Conservation (phyloP, 2,329 filamentous ascomycete species). For the Cryphonectria japonica region DNA sequence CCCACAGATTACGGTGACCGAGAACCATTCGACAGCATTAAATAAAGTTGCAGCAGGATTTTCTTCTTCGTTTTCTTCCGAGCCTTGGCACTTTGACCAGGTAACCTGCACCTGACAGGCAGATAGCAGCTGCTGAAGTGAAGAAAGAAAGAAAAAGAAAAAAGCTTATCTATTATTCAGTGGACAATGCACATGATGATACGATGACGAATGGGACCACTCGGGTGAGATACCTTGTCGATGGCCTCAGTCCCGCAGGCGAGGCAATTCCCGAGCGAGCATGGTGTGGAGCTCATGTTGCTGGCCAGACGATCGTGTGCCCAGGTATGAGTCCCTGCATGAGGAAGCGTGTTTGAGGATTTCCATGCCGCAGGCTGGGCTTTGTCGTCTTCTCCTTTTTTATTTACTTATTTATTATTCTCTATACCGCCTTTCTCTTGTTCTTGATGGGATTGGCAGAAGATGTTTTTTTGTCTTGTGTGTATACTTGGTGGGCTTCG, state of each 20-base stretch:
- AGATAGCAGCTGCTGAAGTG: neutral
- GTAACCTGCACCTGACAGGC: neutral
- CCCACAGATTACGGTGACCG: neutral
- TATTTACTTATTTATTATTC: neutral
- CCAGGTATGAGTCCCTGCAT: slow-evolving; percentile 13
- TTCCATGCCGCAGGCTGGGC: slow-evolving; percentile 22
- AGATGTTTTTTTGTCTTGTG: no score
- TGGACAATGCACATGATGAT: neutral
- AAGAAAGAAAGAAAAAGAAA: no score
- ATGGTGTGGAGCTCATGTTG: neutral
- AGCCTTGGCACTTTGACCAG: neutral
- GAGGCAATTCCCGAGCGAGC: neutral
- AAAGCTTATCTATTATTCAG: neutral
- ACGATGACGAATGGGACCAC: neutral
- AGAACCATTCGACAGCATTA: neutral
- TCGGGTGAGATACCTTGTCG: neutral
- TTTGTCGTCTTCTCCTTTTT: neutral
- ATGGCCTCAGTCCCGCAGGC: no score
- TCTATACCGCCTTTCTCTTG: neutral
- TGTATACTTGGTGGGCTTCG: neutral
- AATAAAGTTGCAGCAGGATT: neutral
- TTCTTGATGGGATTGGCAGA: no score
- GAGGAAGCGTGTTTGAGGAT: slow-evolving; percentile 21
- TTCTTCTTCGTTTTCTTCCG: neutral
- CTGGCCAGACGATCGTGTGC: slow-evolving; percentile 9